phyloP scores from a whole-genome alignment of 202 grass and related monocot species.

The Sporobolus alterniflorus region DNA sequence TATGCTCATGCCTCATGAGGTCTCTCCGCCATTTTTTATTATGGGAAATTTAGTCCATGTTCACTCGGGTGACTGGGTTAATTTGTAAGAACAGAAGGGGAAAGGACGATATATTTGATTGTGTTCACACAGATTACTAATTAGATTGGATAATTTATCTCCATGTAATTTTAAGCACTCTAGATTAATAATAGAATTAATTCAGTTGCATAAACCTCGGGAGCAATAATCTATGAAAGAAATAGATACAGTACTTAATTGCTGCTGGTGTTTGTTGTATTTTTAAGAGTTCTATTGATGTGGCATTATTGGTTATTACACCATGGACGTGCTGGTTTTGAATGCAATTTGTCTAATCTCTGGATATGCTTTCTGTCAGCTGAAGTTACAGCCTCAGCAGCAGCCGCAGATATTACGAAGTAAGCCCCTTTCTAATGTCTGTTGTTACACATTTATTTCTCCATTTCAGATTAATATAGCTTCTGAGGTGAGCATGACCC shows the following conservation, averaged over 20 bases:
- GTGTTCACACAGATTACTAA: neutral
- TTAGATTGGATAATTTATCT: neutral
- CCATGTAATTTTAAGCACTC: neutral
- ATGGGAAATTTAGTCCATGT: too few species aligned
- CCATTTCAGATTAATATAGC: slow-evolving; percentile 25
- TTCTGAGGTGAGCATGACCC: slow-evolving; percentile 18
- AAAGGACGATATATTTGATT: slow-evolving; percentile 6
- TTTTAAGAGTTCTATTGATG: slow-evolving; percentile 20
- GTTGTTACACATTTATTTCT: slow-evolving; percentile 33
- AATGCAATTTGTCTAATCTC: slow-evolving; percentile 40
- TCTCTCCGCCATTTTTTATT: too few species aligned
- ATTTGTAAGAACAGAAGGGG: slow-evolving; percentile 24
- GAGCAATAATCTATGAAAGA: slow-evolving; percentile 31
- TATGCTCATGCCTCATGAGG: too few species aligned
- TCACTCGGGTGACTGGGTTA: neutral
- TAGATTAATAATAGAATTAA: slow-evolving; percentile 33
- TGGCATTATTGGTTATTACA: slow-evolving; percentile 4
- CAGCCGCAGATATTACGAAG: slow-evolving; percentile 94
- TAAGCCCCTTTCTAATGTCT: slow-evolving; percentile 44
- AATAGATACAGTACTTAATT: neutral
- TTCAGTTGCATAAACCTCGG: neutral
- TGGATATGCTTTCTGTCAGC: slow-evolving; percentile 44
- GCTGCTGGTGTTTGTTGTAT: slow-evolving; percentile 16
- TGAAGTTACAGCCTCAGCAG: slow-evolving; percentile 61
- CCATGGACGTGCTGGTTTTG: slow-evolving; percentile 4